Base-by-base conservation (phyloP, 2,329 filamentous ascomycete genomes). In the Colletotrichum spinosum region DNA sequence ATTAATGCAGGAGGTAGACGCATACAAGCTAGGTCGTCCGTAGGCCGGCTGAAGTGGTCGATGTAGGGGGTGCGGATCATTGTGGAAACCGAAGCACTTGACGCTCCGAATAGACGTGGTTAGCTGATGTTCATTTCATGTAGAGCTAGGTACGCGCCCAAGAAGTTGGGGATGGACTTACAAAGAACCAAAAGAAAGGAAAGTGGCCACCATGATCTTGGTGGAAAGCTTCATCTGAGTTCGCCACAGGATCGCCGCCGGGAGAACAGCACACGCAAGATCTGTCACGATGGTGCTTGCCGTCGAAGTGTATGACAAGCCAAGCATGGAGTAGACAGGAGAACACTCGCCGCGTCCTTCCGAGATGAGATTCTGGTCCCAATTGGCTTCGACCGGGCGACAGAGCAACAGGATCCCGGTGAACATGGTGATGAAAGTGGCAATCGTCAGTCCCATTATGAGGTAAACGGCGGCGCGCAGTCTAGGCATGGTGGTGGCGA, bases 271-370 rank as follows among this genome's bases (percentile, higher is more conserved):
- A 5, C 72, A 73, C 11, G 73, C 72, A 45, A 75, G 35, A 55
- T 77, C 75, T n/a, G 75, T 78, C 7, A 70, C 62, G 35, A 78
- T 75, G 13, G 75, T 75, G 17, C 70, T 69, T 2, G 70, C 73
- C 1, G 75, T 77, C 4, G 75, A 74, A 3, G 70, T 76, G 39
- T 77, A 68, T 13, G 63, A 59, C 51, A 69, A 15, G 13, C 53
- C 72, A 13, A 73, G 53, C 68, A 74, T 73, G 37, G 67, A 55
- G 13, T 59, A 61, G 35, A 67, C 64, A 1, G 67, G 52, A 0
- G 64, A 66, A 48, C 72, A 73, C 15, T 48, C 37, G 0, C 55
- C 71, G 8, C 65, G 64, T 0, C 56, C 77, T 13, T 68, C 72
- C 2, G 63, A 70, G 2, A 76, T 70, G 2, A 78, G 74, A 8